A percentile compares a stretch with the other conserved stretches of the same genome.
phyloP scores from a whole-genome alignment of 2,329 filamentous ascomycete genomes.

The Polytolypa hystricis region DNA sequence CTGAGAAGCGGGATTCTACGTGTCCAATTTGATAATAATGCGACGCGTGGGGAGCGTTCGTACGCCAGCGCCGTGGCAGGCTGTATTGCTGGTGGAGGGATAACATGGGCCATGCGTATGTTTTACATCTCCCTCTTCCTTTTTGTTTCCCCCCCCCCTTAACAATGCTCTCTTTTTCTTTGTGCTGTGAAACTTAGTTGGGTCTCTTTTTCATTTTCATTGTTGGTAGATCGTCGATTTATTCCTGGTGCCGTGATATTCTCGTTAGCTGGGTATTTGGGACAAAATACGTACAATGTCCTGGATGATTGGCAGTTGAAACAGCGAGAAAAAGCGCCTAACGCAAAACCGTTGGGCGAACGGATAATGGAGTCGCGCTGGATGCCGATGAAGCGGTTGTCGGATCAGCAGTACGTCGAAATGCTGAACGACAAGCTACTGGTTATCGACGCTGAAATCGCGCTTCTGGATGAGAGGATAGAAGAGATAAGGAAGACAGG shows the following conservation, averaged over 20 bases:
- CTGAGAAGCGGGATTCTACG: constrained; percentile 34
- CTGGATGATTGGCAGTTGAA: constrained; percentile 38
- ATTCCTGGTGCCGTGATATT: constrained; percentile 51
- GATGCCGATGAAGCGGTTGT: constrained; percentile 59
- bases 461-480: constrained; percentile 66
- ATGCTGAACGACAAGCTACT: constrained; percentile 63
- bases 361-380: constrained; percentile 51
- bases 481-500: constrained; percentile 34
- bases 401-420: constrained; percentile 60
- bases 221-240: constrained; percentile 43
- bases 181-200: too few relatives aligned
- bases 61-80: constrained; percentile 62
- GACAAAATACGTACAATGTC: constrained; percentile 46
- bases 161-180: too few relatives aligned
- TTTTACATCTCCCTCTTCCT: constrained; percentile 9
- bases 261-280: constrained; percentile 44
- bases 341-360: constrained; percentile 34
- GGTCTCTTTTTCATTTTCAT: too few relatives aligned
- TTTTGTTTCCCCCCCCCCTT: constrained; percentile 2
- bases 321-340: constrained; percentile 21
- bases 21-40: constrained; percentile 39
- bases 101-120: constrained; percentile 46
- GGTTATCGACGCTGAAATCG: constrained; percentile 63
- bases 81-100: constrained; percentile 49
- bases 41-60: constrained; percentile 49